Conservation (phyloP, 768 basidiomycete genomes). For the Lyophyllum shimeji region DNA sequence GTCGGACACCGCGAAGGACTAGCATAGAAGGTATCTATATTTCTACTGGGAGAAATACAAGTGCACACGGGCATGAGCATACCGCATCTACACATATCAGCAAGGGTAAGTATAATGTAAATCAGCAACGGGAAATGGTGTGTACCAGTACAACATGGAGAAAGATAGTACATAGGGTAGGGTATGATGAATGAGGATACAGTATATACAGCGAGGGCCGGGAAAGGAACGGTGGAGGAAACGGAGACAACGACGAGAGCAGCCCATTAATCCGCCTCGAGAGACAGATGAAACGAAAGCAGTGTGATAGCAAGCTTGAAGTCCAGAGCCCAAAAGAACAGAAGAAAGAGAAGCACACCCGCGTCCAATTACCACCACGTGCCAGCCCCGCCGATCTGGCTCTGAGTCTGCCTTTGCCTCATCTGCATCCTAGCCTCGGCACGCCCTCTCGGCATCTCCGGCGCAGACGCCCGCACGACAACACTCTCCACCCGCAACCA, state of each 20-base stretch:
- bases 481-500: conserved; percentile 29
- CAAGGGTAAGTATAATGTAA: background rate
- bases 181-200: background rate
- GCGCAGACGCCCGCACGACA: too few species aligned
- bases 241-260: background rate
- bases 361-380: background rate
- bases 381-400: background rate
- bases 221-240: background rate
- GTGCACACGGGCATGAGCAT: background rate
- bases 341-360: background rate
- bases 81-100: background rate
- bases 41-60: background rate
- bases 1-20: background rate
- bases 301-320: background rate
- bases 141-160: conserved; percentile 4
- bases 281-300: background rate
- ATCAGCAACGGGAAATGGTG: background rate
- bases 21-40: too few species aligned
- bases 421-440: background rate
- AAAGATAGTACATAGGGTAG: background rate
- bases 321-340: background rate
- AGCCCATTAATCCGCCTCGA: background rate
- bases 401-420: too few species aligned
- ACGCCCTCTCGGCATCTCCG: background rate
- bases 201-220: background rate